These are phyloP conservation scores for Barnettozyma hawaiiensis DNA, from an alignment of 1,139 yeast genomes.

Conservation along the genomic window DNA sequence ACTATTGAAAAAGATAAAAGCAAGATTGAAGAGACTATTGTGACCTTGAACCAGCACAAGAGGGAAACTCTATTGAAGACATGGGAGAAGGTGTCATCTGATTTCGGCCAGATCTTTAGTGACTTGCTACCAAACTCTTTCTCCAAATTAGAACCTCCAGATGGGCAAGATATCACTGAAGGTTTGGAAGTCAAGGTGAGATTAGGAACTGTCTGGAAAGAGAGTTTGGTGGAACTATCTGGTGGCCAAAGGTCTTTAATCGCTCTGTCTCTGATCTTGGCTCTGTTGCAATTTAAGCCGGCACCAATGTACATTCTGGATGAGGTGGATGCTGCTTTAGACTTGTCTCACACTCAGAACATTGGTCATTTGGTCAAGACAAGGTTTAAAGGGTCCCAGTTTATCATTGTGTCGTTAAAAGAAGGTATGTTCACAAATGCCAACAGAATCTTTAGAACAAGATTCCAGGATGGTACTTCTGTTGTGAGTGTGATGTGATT, in stretches of 20 bases:
- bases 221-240: constrained; percentile 86
- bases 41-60: constrained; percentile 82
- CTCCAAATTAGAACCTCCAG: constrained; percentile 82
- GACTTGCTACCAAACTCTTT: constrained; percentile 87
- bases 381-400: constrained; percentile 90
- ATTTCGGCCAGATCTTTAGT: constrained; percentile 89
- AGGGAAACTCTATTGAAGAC: constrained; percentile 78
- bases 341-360: constrained; percentile 93
- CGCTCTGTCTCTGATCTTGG: constrained; percentile 86
- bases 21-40: constrained; percentile 84
- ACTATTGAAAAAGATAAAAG: constrained; percentile 88
- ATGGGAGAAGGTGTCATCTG: constrained; percentile 78
- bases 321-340: constrained; percentile 98
- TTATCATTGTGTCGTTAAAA: constrained; percentile 91
- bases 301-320: constrained; percentile 98
- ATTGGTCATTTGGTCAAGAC: constrained; percentile 96
- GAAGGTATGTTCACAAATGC: constrained; percentile 99
- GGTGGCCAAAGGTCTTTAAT: constrained; percentile 97
- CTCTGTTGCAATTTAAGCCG: constrained; percentile 87
- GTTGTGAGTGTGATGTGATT: constrained; percentile 58
- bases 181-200: constrained; percentile 92
- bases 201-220: constrained; percentile 93
- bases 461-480: constrained; percentile 96
- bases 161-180: constrained; percentile 74
- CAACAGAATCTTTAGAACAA: constrained; percentile 83